A percentile compares a stretch with the other conserved stretches of the same genome.
phyloP scores from a whole-genome alignment of 139 green algal genomes.

The Diplosphaera chodatii region DNA sequence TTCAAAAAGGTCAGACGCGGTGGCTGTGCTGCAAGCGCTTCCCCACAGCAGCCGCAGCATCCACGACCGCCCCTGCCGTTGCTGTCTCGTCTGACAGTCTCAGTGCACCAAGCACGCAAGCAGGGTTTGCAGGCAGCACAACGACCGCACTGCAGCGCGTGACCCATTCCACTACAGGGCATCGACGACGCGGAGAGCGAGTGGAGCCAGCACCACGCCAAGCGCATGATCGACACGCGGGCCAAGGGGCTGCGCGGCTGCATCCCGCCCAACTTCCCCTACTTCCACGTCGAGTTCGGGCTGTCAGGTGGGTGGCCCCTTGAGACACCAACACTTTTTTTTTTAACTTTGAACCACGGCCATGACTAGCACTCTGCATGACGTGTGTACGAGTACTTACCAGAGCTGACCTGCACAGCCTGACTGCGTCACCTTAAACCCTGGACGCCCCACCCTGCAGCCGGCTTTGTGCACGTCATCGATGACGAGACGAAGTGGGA shows the following conservation, averaged over 20 bases:
- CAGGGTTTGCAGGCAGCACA: neutral
- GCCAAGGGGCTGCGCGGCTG: conserved; percentile 75
- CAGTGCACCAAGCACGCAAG: no score
- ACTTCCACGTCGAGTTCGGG: conserved; percentile 87
- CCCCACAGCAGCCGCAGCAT: no score
- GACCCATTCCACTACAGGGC: conserved; percentile 17
- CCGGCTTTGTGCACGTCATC: conserved; percentile 89
- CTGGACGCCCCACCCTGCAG: conserved; percentile 22
- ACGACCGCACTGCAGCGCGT: conserved; percentile 17
- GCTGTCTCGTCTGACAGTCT: no score
- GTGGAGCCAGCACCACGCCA: conserved; percentile 89
- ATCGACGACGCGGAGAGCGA: conserved; percentile 73
- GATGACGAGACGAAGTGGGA: conserved; percentile 88
- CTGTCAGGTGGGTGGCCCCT: conserved; percentile 7
- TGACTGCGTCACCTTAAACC: neutral
- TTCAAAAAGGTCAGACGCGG: conserved; percentile 75
- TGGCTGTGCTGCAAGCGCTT: no score
- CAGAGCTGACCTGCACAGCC: no score
- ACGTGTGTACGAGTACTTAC: no score
- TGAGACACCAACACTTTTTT: no score
- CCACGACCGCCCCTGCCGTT: no score
- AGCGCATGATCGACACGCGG: conserved; percentile 80
- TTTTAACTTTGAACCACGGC: no score
- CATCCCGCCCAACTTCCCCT: conserved; percentile 94
- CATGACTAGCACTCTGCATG: no score